A percentile compares a stretch with the other conserved stretches of the same genome.
These are phyloP conservation scores for Paxillus involutus DNA, from an alignment of 768 basidiomycete species.

Conservation along the genomic window DNA sequence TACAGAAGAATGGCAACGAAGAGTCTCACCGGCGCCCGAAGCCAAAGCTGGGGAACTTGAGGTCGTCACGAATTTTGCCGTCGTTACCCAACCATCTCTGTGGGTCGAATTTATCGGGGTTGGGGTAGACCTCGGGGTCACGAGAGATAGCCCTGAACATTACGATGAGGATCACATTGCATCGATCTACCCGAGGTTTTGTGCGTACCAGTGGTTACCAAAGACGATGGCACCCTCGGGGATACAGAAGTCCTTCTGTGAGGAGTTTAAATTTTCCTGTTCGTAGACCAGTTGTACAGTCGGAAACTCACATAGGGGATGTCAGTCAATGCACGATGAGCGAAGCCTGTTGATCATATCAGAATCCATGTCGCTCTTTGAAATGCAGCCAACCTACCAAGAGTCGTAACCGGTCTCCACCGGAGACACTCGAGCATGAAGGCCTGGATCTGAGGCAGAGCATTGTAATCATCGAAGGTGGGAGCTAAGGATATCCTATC, in stretches of 20 bases:
- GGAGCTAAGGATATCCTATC: slow-evolving; percentile 29
- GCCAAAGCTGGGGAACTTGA: slow-evolving; percentile 55
- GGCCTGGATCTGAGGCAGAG: slow-evolving; percentile 38
- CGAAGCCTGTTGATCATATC: slow-evolving; percentile 41
- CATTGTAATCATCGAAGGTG: slow-evolving; percentile 37
- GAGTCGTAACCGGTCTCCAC: slow-evolving; percentile 40
- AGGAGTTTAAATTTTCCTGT: slow-evolving; percentile 1
- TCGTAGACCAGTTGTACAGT: too few species aligned
- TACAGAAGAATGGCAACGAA: neutral
- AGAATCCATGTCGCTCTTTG: neutral
- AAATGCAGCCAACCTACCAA: slow-evolving; percentile 18
- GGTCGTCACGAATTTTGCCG: slow-evolving; percentile 47
- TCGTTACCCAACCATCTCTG: slow-evolving; percentile 50
- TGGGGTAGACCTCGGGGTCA: slow-evolving; percentile 56
- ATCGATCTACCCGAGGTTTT: neutral
- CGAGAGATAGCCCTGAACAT: slow-evolving; percentile 49
- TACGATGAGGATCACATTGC: neutral
- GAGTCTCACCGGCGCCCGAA: slow-evolving; percentile 44
- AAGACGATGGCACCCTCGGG: slow-evolving; percentile 37
- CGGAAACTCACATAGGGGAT: slow-evolving; percentile 53
- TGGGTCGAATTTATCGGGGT: slow-evolving; percentile 60
- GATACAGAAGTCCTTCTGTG: slow-evolving; percentile 35
- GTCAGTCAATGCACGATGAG: slow-evolving; percentile 64
- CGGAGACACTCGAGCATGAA: slow-evolving; percentile 42
- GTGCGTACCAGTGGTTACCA: slow-evolving; percentile 35